Evolutionary conservation across 306 rosid genomes (phyloP), one percentile per base, ranked within the genome.

Genomic region (Cucumis cinereus): DNA sequence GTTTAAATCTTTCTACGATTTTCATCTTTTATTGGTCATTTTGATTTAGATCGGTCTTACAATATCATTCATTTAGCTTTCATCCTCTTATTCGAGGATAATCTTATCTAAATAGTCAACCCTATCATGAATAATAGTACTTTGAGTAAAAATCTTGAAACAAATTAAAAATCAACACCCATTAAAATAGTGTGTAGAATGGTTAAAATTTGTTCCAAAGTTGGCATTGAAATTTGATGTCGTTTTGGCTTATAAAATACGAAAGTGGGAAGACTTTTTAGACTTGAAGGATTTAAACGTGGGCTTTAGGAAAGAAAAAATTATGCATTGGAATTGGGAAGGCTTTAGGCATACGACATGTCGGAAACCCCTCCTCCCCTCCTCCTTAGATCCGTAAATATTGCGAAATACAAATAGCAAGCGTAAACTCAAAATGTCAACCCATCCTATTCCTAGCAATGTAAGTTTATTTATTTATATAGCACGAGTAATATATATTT

Each of bases 321-420:
- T 43, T 70, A 4, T 47, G 75, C 58, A 71, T 71, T 30, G 75
- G 75, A 49, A 47, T 71, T 71, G 24, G 75, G 75, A 49, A 71
- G 59, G 41, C 75, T 49, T 71, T 71, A 24, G 9, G 14, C 20
- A 22, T 7, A 68, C 74, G 74, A 71, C 7, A 71, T 9, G 75
- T 71, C 75, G 75, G 56, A 45, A 38, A 4, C 4, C 8, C 36
- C 74, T 68, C 55, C 54, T 50, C 6, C n/a, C 14, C 6, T 38
- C 47, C 10, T 68, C 6, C 35, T 3, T 14, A 45, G 74, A 69
- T 69, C 74, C 74, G 74, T 69, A 69, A 69, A 43, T 1, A 69
- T 45, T 71, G 75, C 75, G 8, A 30, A 30, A 30, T 30, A 30
- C 35, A 30, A 24, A 1, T 47, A 41, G n/a, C 0, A 41, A 22